These are phyloP conservation scores for Geotrichum fermentans DNA, from an alignment of 1,139 yeast genomes.

Conservation along the genomic window DNA sequence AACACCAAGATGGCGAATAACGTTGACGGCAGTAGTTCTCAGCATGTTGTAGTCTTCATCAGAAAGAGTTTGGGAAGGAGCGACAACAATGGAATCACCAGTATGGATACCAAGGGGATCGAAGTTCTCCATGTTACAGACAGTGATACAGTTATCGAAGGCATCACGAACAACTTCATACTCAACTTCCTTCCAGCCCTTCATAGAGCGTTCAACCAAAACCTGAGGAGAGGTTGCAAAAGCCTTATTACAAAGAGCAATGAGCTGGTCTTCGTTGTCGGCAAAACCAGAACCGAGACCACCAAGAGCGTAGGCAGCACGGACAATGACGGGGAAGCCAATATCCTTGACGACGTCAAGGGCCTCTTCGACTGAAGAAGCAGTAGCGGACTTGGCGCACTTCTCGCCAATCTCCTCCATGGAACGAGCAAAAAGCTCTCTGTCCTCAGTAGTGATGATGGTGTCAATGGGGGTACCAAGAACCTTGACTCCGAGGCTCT, in stretches of 20 bases:
- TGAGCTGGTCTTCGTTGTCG: slow-evolving; percentile 76
- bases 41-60: slow-evolving; percentile 98
- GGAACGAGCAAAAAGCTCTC: slow-evolving; percentile 90
- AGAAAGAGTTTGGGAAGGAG: slow-evolving; percentile 94
- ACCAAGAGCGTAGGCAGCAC: slow-evolving; percentile 97
- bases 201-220: slow-evolving; percentile 90
- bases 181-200: slow-evolving; percentile 99
- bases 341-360: slow-evolving; percentile 76
- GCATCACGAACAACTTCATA: slow-evolving; percentile 98
- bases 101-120: slow-evolving; percentile 98
- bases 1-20: slow-evolving; percentile 95
- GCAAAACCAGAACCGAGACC: slow-evolving; percentile 99
- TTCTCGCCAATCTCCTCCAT: slow-evolving; percentile 93
- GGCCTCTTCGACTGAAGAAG: slow-evolving; percentile 74
- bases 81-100: slow-evolving; percentile 98
- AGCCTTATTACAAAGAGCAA: slow-evolving; percentile 81
- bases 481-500: slow-evolving; percentile 83
- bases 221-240: slow-evolving; percentile 96
- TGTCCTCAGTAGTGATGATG: slow-evolving; percentile 92
- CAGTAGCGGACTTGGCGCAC: slow-evolving; percentile 90
- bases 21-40: slow-evolving; percentile 94
- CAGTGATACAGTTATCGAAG: slow-evolving; percentile 95
- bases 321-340: slow-evolving; percentile 93
- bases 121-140: slow-evolving; percentile 98
- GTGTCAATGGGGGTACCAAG: slow-evolving; percentile 96